Conservation (phyloP, 805 yeast genomes). For the Pichia cephalocereana region DNA sequence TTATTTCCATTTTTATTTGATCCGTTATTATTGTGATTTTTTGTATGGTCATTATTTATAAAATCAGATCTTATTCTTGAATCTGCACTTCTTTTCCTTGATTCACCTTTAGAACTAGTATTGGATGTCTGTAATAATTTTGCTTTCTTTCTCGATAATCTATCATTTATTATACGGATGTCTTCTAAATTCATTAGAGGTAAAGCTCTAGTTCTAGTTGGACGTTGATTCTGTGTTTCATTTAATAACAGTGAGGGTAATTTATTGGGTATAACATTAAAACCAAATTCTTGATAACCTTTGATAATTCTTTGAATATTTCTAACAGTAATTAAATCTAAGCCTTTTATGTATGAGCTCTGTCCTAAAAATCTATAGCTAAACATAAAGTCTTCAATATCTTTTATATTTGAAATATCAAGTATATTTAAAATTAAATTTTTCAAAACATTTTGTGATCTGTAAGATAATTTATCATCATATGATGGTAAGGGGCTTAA, state of each 20-base stretch:
- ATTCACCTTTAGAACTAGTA: neutral
- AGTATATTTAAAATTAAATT: conserved; percentile 12
- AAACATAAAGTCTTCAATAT: neutral
- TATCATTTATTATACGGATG: neutral
- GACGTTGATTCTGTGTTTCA: neutral
- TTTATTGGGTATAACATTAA: conserved; percentile 7
- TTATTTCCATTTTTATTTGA: too few species aligned
- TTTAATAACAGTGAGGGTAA: neutral
- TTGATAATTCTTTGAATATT: conserved; percentile 12
- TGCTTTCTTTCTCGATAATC: neutral
- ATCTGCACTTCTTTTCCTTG: neutral
- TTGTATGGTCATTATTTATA: too few species aligned
- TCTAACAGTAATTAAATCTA: conserved; percentile 8
- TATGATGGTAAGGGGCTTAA: conserved; percentile 14
- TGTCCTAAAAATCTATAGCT: neutral
- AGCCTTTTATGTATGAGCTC: neutral
- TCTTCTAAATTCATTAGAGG: conserved; percentile 5
- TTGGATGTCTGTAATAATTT: neutral
- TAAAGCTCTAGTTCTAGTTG: conserved; percentile 1
- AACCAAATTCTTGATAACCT: conserved; percentile 17
- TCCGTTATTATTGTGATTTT: too few species aligned
- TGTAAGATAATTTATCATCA: conserved; percentile 7
- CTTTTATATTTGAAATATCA: conserved; percentile 1
- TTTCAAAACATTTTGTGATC: conserved; percentile 12
- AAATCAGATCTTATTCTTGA: too few species aligned